Evolutionary conservation across 768 basidiomycete genomes (phyloP).

Genomic region (Collybia mongolica): DNA sequence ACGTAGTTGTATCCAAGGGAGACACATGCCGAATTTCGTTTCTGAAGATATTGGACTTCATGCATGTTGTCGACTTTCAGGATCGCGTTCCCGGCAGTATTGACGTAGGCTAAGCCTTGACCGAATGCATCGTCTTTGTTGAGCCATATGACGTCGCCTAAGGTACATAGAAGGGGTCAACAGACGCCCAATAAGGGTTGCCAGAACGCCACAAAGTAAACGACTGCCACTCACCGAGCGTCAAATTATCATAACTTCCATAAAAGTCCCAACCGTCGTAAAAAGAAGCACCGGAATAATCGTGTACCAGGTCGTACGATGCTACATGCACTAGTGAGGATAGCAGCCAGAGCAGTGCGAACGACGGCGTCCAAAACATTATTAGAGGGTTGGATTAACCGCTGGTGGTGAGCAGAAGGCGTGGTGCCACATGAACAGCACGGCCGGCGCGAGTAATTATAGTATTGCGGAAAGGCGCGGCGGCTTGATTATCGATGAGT

Average conservation of each 20-base stretch:
- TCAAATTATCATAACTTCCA: constrained; percentile 46
- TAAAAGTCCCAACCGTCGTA: constrained; percentile 59
- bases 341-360: not conserved
- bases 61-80: constrained; percentile 74
- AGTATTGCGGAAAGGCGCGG: no score
- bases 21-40: constrained; percentile 58
- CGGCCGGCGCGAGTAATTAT: no score
- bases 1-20: no score
- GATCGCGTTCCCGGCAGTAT: constrained; percentile 60
- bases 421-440: not conserved
- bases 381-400: not conserved
- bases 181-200: not conserved
- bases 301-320: constrained; percentile 27
- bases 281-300: constrained; percentile 48
- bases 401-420: not conserved
- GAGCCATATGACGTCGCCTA: constrained; percentile 67
- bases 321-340: not conserved
- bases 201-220: not conserved
- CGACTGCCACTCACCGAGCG: constrained; percentile 29
- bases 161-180: not conserved
- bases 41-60: constrained; percentile 46
- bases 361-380: not conserved
- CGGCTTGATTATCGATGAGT: no score
- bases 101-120: constrained; percentile 57
- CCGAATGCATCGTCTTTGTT: constrained; percentile 43